Base-by-base conservation (phyloP, 2,329 filamentous ascomycete species). In the Colletotrichum navitas region DNA sequence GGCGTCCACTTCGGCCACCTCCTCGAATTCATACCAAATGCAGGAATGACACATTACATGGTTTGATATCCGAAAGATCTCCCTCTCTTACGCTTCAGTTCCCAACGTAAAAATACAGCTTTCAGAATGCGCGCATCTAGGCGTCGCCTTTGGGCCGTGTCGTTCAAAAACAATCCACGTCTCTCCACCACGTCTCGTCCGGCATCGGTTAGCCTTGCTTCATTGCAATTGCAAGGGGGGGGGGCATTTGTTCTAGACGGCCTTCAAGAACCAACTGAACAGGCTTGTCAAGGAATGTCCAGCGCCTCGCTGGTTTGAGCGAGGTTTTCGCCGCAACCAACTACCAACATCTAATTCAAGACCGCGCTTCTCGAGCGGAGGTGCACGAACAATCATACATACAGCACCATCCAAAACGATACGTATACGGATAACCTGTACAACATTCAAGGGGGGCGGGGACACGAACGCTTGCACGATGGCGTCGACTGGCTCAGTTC, bases 241-340 rank as follows among this genome's bases (percentile, higher is more conserved):
- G 29, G 14, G n/a, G 43, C 1, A 16, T 43, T 21, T 55, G 59
- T 71, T 71, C 68, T 65, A 68, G 36, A 59, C 61, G 59, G n/a
- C 45, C 66, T 71, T 71, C 65, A 54, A 71, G 65, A 71, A 71
- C 59, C 34, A 45, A 47, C 65, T 54, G 52, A 55, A 21, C 32
- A 55, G 21, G 32, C 49, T 41, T 16, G 47, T 14, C 26, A 56
- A 68, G 43, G 29, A 58, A 68, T 63, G 58, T 52, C 39, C 34
- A 54, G 36, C 34, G 41, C 64, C n/a, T 21, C 32, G 3, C 41
- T 29, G 34, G 29, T 68, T 63, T 63, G 45, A 68, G 45, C 59
- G 65, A 71, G 41, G 41, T 54, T 58, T 39, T 45, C 45, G 45
- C 58, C 51, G 51, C 58, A 63, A 62, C 14, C 45, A 55, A 63